These are phyloP conservation scores for Komagataella ulmi DNA, from an alignment of 805 yeast genomes.

Conservation along the genomic window DNA sequence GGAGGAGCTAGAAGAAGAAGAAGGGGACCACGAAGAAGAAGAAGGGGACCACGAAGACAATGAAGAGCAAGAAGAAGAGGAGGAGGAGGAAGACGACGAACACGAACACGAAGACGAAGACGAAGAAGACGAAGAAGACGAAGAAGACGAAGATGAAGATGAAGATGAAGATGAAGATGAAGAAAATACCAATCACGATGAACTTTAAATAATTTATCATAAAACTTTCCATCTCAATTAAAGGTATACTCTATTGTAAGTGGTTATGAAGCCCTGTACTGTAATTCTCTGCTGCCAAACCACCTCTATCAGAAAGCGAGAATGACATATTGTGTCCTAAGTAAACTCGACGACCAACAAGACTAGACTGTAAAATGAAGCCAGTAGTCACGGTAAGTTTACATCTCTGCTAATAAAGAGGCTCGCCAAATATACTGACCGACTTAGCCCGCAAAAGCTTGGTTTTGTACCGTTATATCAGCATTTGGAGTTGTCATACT, in stretches of 20 bases:
- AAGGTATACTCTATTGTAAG: neutral
- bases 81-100: neutral
- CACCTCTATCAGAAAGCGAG: neutral
- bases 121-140: neutral
- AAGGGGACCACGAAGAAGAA: no score
- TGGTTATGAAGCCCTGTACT: neutral
- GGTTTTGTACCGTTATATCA: conserved; percentile 89
- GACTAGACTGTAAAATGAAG: neutral
- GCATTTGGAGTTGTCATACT: conserved; percentile 86
- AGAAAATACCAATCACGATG: neutral
- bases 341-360: neutral
- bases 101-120: neutral
- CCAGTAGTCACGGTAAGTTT: neutral
- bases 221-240: neutral
- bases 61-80: neutral
- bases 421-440: neutral
- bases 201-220: neutral
- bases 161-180: neutral
- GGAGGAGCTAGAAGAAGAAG: neutral
- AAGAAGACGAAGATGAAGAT: neutral
- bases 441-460: conserved; percentile 67
- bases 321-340: neutral
- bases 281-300: neutral
- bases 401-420: neutral
- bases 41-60: neutral